Base-by-base conservation (phyloP, 2,329 filamentous ascomycete genomes). In the Epichloe typhina region DNA sequence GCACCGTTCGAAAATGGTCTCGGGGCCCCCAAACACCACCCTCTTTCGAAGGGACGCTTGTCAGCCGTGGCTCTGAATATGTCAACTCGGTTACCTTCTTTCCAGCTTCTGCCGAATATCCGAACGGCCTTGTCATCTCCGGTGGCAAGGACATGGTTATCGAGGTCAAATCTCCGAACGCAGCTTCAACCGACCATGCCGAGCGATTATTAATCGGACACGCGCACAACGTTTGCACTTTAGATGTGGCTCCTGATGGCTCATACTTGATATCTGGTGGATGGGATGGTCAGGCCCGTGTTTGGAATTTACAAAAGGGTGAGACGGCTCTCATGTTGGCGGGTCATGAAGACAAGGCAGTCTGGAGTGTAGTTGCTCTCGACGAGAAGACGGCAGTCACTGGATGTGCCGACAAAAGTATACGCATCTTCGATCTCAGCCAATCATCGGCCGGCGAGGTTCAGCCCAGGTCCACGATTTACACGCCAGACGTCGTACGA, bases 111-210 rank as follows among this genome's bases (percentile, higher is more conserved):
- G 62, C 75, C 47, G 72, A 80, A 7, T 83, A 82, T 57, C 80
- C 88, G 0, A 78, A 93, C 49, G 93, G 93, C 12, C 76, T 96
- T 4, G 76, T 97, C 39, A 75, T 95, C 7, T 93, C 90, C 0
- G 89, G 87, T 56, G 93, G 93, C 52, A 87, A 91, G 62, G 93
- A 97, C 63, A 84, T 88, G 35, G 86, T 97, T 56, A 91, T 98
- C 60, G 91, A 97, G 64, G 87, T 94, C 46, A 83, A 89, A 61
- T 80, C 83, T 55, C 84, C 87, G 5, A 76, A 74, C 11, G 79
- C 83, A 48, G 67, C 75, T 26, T 72, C 83, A 1, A 76, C 83
- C 35, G 84, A 89, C 57, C 84, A 91, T 67, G 87, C 91, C 8
- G 87, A 95, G 58, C 84, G 87, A 21, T 75, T 97, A 55, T 76